These are phyloP conservation scores for Pontederia crassipes DNA, from an alignment of 176 grass and related monocot genomes.

Conservation along the genomic window DNA sequence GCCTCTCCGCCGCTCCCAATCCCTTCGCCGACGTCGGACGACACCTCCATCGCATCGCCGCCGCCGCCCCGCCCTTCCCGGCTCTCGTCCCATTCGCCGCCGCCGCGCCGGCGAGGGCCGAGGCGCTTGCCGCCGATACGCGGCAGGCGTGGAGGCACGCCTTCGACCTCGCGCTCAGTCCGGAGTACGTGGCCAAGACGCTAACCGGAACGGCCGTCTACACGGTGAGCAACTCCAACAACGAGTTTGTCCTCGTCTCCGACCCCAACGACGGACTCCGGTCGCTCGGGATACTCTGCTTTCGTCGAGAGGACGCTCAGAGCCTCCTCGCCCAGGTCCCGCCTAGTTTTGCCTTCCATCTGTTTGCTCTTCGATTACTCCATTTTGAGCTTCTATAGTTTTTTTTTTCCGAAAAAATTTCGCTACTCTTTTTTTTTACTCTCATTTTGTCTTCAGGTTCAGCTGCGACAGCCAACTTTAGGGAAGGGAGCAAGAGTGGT, in stretches of 20 bases:
- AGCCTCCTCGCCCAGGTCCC: slow-evolving; percentile 64
- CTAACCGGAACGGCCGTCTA: slow-evolving; percentile 49
- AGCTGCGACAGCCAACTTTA: slow-evolving; percentile 52
- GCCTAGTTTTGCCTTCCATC: neutral
- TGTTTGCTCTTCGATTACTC: neutral
- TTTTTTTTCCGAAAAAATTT: neutral
- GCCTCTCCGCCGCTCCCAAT: slow-evolving; percentile 22
- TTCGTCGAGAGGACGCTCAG: slow-evolving; percentile 68
- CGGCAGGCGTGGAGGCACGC: slow-evolving; percentile 1
- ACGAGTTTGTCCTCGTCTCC: slow-evolving; percentile 90
- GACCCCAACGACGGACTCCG: slow-evolving; percentile 67
- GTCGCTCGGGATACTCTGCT: slow-evolving; percentile 81
- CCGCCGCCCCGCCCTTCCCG: slow-evolving; percentile 12
- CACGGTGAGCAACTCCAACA: slow-evolving; percentile 80
- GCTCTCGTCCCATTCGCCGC: slow-evolving; percentile 6
- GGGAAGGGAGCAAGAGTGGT: slow-evolving; percentile 85
- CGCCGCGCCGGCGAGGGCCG: neutral
- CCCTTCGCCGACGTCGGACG: slow-evolving; percentile 35
- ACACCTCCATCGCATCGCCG: slow-evolving; percentile 21
- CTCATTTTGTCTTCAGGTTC: slow-evolving; percentile 39
- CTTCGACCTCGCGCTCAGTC: slow-evolving; percentile 45
- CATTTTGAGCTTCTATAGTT: slow-evolving; percentile 5
- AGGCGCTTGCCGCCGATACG: neutral
- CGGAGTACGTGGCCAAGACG: slow-evolving; percentile 34
- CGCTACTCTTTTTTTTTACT: neutral